These are phyloP conservation scores for Trichoderma sp. DNA, from an alignment of 2,329 filamentous ascomycete genomes.

Conservation along the genomic window DNA sequence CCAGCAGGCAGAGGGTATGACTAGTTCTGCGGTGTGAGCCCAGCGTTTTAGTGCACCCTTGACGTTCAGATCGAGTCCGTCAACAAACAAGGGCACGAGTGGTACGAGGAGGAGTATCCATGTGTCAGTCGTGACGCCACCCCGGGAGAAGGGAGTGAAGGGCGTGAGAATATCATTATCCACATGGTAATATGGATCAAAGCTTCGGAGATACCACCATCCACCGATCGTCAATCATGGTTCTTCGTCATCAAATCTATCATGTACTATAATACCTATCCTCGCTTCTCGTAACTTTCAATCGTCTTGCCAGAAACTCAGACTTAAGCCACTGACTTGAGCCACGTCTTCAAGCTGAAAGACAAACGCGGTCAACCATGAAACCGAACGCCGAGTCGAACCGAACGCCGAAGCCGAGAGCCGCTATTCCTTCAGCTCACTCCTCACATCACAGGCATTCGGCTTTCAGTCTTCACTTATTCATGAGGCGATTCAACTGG, in stretches of 20 bases:
- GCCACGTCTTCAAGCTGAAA: neutral
- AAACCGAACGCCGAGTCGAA: neutral
- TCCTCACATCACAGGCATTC: neutral
- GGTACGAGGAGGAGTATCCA: too few species aligned
- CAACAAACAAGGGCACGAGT: neutral
- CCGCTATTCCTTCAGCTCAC: neutral
- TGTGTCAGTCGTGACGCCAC: neutral
- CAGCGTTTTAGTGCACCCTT: neutral
- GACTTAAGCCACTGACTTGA: neutral
- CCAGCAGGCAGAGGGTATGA: too few species aligned
- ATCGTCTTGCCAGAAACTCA: neutral
- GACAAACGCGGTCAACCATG: neutral
- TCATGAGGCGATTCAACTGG: neutral
- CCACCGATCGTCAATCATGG: neutral
- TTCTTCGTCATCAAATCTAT: neutral
- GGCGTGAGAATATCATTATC: neutral
- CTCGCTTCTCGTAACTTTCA: neutral
- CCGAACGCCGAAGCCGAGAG: conserved; percentile 11
- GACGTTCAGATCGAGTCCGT: neutral
- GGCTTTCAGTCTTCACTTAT: neutral
- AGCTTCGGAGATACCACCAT: neutral
- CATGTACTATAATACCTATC: neutral
- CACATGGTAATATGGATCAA: neutral
- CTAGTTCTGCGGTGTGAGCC: neutral
- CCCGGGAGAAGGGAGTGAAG: neutral